Percentiles rank a stretch among this genome's conserved stretches.
phyloP scores from a whole-genome alignment of 441 rosid genomes.

The Croton laevigatus region DNA sequence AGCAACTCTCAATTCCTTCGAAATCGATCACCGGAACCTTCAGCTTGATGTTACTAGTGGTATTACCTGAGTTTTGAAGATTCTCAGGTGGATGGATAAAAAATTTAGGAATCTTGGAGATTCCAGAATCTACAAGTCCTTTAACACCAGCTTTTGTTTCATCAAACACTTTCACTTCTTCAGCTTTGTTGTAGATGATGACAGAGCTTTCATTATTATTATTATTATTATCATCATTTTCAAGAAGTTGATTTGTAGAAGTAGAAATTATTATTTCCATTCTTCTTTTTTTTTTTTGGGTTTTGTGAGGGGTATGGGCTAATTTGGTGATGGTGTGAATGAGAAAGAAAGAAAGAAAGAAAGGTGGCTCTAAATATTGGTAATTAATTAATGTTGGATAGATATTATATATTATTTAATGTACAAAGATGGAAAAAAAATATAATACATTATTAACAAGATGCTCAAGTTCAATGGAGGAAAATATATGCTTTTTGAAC shows the following conservation, averaged over 20 bases:
- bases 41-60: neutral
- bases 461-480: slow-evolving; percentile 22
- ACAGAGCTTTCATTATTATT: no score
- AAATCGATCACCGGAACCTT: slow-evolving; percentile 54
- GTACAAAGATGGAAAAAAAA: neutral
- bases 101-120: slow-evolving; percentile 37
- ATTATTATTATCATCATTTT: neutral
- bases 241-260: neutral
- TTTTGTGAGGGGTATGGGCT: neutral
- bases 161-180: slow-evolving; percentile 44
- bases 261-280: slow-evolving; percentile 23
- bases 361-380: neutral
- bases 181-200: slow-evolving; percentile 30
- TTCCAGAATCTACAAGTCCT: slow-evolving; percentile 42
- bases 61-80: slow-evolving; percentile 6
- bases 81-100: slow-evolving; percentile 37
- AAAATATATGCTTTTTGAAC: slow-evolving; percentile 4
- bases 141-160: slow-evolving; percentile 47
- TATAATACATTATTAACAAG: no score
- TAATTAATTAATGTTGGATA: neutral
- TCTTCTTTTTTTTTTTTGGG: neutral
- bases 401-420: slow-evolving; percentile 14
- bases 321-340: neutral
- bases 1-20: slow-evolving; percentile 22
- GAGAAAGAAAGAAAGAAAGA: neutral